Evolutionary conservation across 163 green algal genomes (phyloP), one percentile per base, ranked within the genome.

Genomic region (Chloromonas sp.): DNA sequence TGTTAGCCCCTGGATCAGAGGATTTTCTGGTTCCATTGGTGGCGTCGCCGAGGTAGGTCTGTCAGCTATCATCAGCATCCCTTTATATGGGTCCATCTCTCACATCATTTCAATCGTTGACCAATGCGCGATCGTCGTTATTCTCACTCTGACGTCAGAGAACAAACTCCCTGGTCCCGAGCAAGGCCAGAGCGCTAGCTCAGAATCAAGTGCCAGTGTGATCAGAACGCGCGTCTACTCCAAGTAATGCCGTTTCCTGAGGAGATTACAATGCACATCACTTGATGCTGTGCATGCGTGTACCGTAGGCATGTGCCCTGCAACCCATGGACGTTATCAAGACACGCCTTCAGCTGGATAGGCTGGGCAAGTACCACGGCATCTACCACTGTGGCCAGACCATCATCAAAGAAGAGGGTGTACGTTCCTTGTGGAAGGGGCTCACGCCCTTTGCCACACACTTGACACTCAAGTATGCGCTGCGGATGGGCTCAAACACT

Each of bases 271-370:
- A 36, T 36, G 36, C 36, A 36, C 36, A 36, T 36, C 36, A 36
- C 36, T 36, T 36, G 36, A 36, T 36, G 36, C 36, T 36, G 36
- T 36, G 36, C 36, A 36, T 36, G 36, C 36, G 36, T 36, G 36
- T 36, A 36, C 0, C 14, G 66, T 70, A 84, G 92, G 96, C 96
- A 2, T 93, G 87, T 82, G 95, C 90, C 82, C 87, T 98, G 83
- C 96, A 99, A 87, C 96, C 96, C 2, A 97, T 99, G n/a, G 96
- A 99, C 84, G 92, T 96, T 1, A 96, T 98, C 85, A 99, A 99
- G 91, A 99, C 96, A 58, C 92, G 96, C 57, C 89, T 99, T 82
- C 96, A 99, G 92, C 92, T 99, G 58, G 96, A 99, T 85, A 92
- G 93, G 11, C 62, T 60, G 0, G 90, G 90, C 76, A 93, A 95